Evolutionary conservation across 371 early-diverging fungal species (phyloP).

Genomic region (Actinomortierella ambigua): DNA sequence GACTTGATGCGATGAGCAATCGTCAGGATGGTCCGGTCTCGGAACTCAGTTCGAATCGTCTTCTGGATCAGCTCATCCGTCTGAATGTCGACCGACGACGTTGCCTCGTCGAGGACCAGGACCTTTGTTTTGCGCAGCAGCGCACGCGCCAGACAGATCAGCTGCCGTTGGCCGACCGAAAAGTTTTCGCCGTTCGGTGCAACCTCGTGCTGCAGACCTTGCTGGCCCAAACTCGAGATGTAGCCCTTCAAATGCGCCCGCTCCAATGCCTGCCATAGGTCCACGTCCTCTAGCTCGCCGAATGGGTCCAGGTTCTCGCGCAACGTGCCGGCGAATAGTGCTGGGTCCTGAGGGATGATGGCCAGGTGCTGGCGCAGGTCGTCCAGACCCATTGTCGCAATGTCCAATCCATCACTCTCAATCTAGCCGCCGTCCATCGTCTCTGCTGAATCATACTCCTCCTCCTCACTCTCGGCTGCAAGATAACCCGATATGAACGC

Average conservation of each 20-base stretch:
- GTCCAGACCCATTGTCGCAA: slow-evolving; percentile 70
- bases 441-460: too few relatives aligned
- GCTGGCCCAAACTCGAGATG: slow-evolving; percentile 9
- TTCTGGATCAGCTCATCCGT: slow-evolving; percentile 68
- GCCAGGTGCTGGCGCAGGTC: slow-evolving; percentile 75
- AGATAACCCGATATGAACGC: too few relatives aligned
- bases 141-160: slow-evolving; percentile 83
- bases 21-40: slow-evolving; percentile 61
- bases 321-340: slow-evolving; percentile 62
- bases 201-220: slow-evolving; percentile 25
- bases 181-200: slow-evolving; percentile 52
- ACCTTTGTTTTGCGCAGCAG: slow-evolving; percentile 63
- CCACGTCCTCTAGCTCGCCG: slow-evolving; percentile 55
- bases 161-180: slow-evolving; percentile 84
- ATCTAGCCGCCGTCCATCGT: slow-evolving; percentile 58
- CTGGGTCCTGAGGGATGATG: slow-evolving; percentile 77
- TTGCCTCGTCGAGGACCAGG: slow-evolving; percentile 87
- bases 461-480: too few relatives aligned
- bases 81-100: slow-evolving; percentile 75
- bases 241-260: slow-evolving; percentile 49
- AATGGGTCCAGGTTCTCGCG: slow-evolving; percentile 75
- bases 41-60: slow-evolving; percentile 73
- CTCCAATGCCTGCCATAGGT: slow-evolving; percentile 70
- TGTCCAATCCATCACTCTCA: slow-evolving; percentile 78
- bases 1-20: slow-evolving; percentile 79